These are phyloP conservation scores for Crotalaria pallida DNA, from an alignment of 306 rosid species.

Conservation along the genomic window DNA sequence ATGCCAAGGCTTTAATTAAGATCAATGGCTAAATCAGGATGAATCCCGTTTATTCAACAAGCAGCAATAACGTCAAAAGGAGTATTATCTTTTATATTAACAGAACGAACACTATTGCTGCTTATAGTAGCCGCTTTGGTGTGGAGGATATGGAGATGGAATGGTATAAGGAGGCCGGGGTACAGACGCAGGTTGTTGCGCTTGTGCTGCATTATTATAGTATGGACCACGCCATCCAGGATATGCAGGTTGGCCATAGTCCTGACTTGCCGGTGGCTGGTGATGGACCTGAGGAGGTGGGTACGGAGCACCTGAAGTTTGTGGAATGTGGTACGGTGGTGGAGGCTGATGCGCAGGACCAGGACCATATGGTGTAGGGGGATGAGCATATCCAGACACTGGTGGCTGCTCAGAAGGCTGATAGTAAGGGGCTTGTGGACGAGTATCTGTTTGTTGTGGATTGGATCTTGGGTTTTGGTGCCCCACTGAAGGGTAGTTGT, in stretches of 20 bases:
- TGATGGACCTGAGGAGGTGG: slow-evolving; percentile 62
- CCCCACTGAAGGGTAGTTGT: slow-evolving; percentile 51
- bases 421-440: slow-evolving; percentile 63
- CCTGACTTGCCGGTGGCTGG: slow-evolving; percentile 61
- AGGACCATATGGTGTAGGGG: slow-evolving; percentile 54
- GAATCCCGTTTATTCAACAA: slow-evolving; percentile 24
- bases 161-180: slow-evolving; percentile 86
- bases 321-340: slow-evolving; percentile 65
- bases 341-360: slow-evolving; percentile 53
- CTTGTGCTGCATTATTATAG: slow-evolving; percentile 60
- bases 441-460: slow-evolving; percentile 60
- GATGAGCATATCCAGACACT: slow-evolving; percentile 44
- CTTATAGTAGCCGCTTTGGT: slow-evolving; percentile 84
- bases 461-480: slow-evolving; percentile 59
- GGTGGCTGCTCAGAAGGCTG: slow-evolving; percentile 68
- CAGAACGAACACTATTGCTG: slow-evolving; percentile 50
- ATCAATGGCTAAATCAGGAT: slow-evolving; percentile 9
- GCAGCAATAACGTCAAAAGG: slow-evolving; percentile 19
- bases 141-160: slow-evolving; percentile 74
- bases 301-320: slow-evolving; percentile 50
- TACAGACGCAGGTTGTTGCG: slow-evolving; percentile 62
- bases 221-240: slow-evolving; percentile 97
- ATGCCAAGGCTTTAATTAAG: slow-evolving; percentile 14
- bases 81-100: slow-evolving; percentile 17
- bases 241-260: slow-evolving; percentile 92